Evolutionary conservation across 2,329 filamentous ascomycete genomes (phyloP).

Genomic region (Rhinocladiella mackenziei): DNA sequence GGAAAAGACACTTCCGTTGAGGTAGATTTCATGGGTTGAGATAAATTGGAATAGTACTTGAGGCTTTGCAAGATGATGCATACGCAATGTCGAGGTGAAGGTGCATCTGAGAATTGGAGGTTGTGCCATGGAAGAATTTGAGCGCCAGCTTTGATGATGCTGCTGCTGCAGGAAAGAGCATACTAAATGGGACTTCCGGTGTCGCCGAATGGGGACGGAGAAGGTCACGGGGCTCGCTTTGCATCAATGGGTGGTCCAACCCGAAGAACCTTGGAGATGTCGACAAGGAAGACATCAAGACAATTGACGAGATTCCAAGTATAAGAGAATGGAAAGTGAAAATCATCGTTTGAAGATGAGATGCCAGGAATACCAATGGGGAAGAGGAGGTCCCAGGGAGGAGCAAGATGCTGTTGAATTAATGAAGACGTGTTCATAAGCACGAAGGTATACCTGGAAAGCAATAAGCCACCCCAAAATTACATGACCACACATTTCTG

Average conservation of each 20-base stretch:
- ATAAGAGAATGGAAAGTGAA: neutral
- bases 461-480: neutral
- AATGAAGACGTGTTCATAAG: too few species aligned
- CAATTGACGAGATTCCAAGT: neutral
- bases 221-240: neutral
- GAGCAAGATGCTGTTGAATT: too few species aligned
- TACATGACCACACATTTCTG: constrained; percentile 35
- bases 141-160: neutral
- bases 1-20: neutral
- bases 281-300: neutral
- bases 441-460: too few species aligned
- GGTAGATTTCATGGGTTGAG: neutral
- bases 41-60: neutral
- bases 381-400: neutral
- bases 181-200: neutral
- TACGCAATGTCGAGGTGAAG: neutral
- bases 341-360: too few species aligned
- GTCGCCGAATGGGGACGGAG: neutral
- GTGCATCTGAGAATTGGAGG: neutral
- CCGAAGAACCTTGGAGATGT: neutral
- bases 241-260: neutral
- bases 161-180: neutral
- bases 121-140: neutral
- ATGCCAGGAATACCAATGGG: neutral
- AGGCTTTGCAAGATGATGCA: neutral